These are phyloP conservation scores for Sarocladiaceae sp. DNA, from an alignment of 2,329 filamentous ascomycete genomes.

Conservation along the genomic window DNA sequence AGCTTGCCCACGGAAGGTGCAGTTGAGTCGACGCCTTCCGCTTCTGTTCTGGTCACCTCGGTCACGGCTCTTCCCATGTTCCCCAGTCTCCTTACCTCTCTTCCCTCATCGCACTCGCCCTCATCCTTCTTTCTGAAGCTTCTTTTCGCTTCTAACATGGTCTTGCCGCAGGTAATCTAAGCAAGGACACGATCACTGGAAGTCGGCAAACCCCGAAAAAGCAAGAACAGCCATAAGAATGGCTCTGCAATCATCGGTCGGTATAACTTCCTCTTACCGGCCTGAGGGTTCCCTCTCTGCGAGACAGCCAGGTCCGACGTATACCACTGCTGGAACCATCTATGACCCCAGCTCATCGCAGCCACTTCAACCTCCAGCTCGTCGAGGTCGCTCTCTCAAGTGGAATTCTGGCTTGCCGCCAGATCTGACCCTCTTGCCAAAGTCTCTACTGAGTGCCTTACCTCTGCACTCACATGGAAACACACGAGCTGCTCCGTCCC, in stretches of 20 bases:
- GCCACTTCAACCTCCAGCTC: conserved; percentile 46
- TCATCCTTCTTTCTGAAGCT: conserved; percentile 5
- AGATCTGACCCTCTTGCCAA: conserved; percentile 33
- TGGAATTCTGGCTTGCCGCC: conserved; percentile 25
- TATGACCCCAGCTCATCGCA: conserved; percentile 43
- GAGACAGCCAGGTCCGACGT: conserved; percentile 38
- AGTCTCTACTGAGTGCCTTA: conserved; percentile 30
- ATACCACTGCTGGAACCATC: conserved; percentile 54
- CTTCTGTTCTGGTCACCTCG: neutral
- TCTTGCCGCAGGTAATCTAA: conserved; percentile 23
- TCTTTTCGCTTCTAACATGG: conserved; percentile 21
- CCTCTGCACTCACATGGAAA: conserved; percentile 23
- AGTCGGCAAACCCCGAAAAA: conserved; percentile 13
- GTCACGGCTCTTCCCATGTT: neutral
- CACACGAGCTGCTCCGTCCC: conserved; percentile 19
- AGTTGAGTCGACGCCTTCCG: neutral
- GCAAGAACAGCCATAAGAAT: conserved; percentile 22
- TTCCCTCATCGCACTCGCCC: conserved; percentile 3
- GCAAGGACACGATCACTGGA: conserved; percentile 3
- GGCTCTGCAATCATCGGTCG: neutral
- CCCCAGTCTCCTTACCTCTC: conserved; percentile 3
- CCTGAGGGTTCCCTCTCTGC: conserved; percentile 10
- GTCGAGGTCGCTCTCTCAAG: conserved; percentile 44
- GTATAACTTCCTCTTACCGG: conserved; percentile 20
- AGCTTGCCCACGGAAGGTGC: neutral